These are phyloP conservation scores for Coniochaeta sp. DNA, from an alignment of 2,329 filamentous ascomycete genomes.

Conservation along the genomic window DNA sequence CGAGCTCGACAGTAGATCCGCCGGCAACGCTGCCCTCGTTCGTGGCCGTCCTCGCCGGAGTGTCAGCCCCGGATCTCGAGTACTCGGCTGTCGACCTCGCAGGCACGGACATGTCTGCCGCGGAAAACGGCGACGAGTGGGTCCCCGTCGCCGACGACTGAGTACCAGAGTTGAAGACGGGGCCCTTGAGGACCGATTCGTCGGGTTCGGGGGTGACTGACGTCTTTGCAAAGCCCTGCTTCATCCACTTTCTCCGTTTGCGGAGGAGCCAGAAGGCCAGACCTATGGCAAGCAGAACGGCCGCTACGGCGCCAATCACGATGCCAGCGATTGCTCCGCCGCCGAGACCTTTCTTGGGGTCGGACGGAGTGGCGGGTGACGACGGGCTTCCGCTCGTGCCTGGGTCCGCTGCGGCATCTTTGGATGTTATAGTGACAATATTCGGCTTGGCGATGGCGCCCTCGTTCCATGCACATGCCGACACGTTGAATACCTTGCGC, in stretches of 20 bases:
- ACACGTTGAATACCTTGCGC: conserved; percentile 29
- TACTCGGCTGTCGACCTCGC: conserved; percentile 6
- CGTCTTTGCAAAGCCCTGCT: conserved; percentile 8
- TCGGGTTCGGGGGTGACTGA: conserved; percentile 15
- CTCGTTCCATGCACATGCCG: conserved; percentile 24
- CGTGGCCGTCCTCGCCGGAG: conserved; percentile 1
- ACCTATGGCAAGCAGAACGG: conserved; percentile 7
- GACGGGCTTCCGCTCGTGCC: background rate
- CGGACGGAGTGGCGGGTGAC: background rate
- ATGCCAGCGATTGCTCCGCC: conserved; percentile 19
- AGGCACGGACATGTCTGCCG: conserved; percentile 10
- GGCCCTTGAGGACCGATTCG: conserved; percentile 18
- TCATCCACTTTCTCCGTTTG: conserved; percentile 15
- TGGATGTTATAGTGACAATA: conserved; percentile 21
- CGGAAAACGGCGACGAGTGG: conserved; percentile 15
- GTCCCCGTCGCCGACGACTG: conserved; percentile 11
- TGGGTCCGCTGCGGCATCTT: conserved; percentile 4
- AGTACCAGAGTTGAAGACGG: conserved; percentile 18
- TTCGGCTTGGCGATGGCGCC: conserved; percentile 22
- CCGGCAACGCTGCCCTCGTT: background rate
- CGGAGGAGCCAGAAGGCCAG: conserved; percentile 11
- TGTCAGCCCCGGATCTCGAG: conserved; percentile 4
- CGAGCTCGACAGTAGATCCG: conserved; percentile 7
- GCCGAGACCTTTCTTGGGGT: conserved; percentile 6
- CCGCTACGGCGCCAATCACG: conserved; percentile 11